Evolutionary conservation across 176 grass and related monocot species (phyloP), one percentile per base, ranked within the genome.

Genomic region (Luzula sylvatica): DNA sequence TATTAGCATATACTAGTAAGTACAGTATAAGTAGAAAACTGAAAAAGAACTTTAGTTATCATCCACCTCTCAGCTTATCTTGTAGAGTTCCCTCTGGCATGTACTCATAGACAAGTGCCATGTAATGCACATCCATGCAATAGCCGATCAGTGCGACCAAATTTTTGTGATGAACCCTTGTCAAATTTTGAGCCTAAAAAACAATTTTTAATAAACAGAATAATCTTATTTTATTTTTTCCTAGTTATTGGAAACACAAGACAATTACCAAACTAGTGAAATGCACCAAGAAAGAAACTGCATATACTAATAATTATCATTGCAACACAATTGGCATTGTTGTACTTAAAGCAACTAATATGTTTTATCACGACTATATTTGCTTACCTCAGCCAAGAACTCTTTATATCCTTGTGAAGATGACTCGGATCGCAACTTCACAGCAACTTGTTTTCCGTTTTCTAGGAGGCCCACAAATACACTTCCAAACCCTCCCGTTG

Each of bases 381-480:
- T n/a, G n/a, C n/a, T n/a, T 57, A 77, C 73, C 79, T 83, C 79
- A 8, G 53, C 54, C 21, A 83, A 11, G 48, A 77, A 83, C 68
- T 83, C 60, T 14, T 83, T 68, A 50, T 60, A 7, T 8, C 68
- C 73, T 77, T 83, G 68, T 11, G 55, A 51, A 4, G 79, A 68
- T 15, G 47, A 68, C 14, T 77, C 27, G 11, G 77, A 65, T 8
- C 38, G 55, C 13, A 61, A 49, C 42, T 83, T 83, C 15, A 77
- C 73, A 13, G 73, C 79, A 20, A 83, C 73, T 4, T 53, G 47
- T 52, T 49, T 83, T 38, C 55, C 54, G 53, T 77, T 44, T 41
- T 83, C 80, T 35, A 78, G 46, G 15, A 35, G 38, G 11, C 73
- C 80, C 50, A 44, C 11, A 21, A 68, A 77, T 17, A 83, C 80